Conservation (phyloP, 305 asterid genomes). For the Rubia peregrina region DNA sequence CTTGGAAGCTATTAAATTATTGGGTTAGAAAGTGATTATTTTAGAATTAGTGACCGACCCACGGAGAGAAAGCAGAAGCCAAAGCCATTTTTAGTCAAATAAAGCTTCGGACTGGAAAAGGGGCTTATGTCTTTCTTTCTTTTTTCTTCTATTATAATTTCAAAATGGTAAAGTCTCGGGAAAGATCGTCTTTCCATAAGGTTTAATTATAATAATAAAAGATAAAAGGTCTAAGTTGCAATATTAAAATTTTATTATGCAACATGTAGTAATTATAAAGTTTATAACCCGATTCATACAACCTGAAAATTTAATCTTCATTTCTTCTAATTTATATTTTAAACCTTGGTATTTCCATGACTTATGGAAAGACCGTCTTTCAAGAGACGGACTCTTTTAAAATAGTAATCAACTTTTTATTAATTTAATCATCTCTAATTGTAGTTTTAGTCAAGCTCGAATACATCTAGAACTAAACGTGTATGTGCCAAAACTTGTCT, state of each 20-base stretch:
- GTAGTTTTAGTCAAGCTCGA: not conserved
- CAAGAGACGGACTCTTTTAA: too few species aligned
- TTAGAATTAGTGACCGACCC: conserved; percentile 4
- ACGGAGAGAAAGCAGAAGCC: not conserved
- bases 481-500: not conserved
- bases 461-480: not conserved
- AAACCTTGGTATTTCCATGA: too few species aligned
- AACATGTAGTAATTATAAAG: too few species aligned
- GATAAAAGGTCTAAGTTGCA: too few species aligned
- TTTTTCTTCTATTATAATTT: not conserved
- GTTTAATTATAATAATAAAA: too few species aligned
- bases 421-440: not conserved
- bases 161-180: too few species aligned
- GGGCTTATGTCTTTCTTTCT: not conserved
- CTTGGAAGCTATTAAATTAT: conserved; percentile 1
- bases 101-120: conserved; percentile 3
- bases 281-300: too few species aligned
- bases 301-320: too few species aligned
- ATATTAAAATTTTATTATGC: too few species aligned
- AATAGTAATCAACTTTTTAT: not conserved
- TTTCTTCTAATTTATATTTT: too few species aligned
- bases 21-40: not conserved
- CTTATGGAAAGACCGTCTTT: too few species aligned
- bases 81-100: conserved; percentile 5
- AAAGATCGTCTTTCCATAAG: too few species aligned